Evolutionary conservation across 768 basidiomycete species (phyloP), one percentile per base, ranked within the genome.

Genomic region (Lentinula boryana): DNA sequence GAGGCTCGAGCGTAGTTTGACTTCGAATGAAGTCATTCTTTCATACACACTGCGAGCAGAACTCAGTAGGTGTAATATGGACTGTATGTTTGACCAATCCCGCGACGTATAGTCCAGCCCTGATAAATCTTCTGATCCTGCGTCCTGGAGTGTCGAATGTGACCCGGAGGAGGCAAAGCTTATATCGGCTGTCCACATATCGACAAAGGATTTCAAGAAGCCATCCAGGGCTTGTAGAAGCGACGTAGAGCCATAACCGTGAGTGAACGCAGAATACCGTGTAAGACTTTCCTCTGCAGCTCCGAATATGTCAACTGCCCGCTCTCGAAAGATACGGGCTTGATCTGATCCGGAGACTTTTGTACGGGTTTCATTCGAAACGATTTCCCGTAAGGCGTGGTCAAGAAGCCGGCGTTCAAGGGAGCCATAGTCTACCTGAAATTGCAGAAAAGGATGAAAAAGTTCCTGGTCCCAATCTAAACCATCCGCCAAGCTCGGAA

Each of bases 361-460:
- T 31, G 77, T 79, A 55, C 78, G 75, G 4, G 75, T 68, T 44
- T 81, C 80, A 48, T 64, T 72, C 21, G 76, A 73, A 50, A 83
- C 70, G 15, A 81, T 79, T 8, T 77, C 74, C n/a, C 75, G 76
- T 16, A 92, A 75, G 1, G 76, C 73, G 51, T 84, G 79, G 31
- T 86, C 82, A 58, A 98, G 74, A 55, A 85, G 80, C 6, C 85
- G 82, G 38, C 82, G 79, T 72, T 99, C 97, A 36, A 97, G 77
- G 1, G 79, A 74, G 0, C 84, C 83, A 71, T 98, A 98, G 59
- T 95, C 89, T 16, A 84, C 78, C 66, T 98, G 96, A 63, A 89
- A 88, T 66, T 95, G 91, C 27, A 96, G 80, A 76, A 98, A 98
- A 2, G 96, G 93, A 69, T 95, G 94, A 70, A 95, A 97, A 15